Base-by-base conservation (phyloP, 2,329 filamentous ascomycete species). In the Pseudocercospora fuligena region DNA sequence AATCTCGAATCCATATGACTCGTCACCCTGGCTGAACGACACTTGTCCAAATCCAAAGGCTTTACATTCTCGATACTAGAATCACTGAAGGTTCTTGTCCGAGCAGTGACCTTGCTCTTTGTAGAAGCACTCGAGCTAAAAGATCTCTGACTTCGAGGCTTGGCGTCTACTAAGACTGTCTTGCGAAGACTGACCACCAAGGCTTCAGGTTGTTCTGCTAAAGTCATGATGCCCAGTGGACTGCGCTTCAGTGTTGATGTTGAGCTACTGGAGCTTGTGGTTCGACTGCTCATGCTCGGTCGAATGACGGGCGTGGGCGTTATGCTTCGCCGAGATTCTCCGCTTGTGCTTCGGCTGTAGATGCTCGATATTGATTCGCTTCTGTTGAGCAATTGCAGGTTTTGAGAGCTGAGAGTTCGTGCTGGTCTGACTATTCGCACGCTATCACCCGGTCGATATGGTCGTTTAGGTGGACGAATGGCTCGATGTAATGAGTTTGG, bases 271-370 rank as follows among this genome's bases (percentile, higher is more conserved):
- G 70, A 69, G 36, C 69, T 73, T 2, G 59, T 61, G 4, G 60
- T 72, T 6, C 69, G 21, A 12, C 31, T 64, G 54, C 61, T 66
- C 36, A 61, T 47, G 23, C 54, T 65, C n/a, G 31, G 25, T 1
- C 51, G 5, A 46, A 43, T 4, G 49, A 65, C 5, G 29, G 60
- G 8, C 36, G 23, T 16, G 27, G 7, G 53, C 27, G 11, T 19
- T 29, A 57, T 25, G 64, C 61, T 53, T 64, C 8, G 29, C 14
- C 58, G 62, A 8, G 60, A 59, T 57, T 73, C 71, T 11, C 74
- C 74, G 33, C 70, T 73, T 9, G 72, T 70, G 61, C 69, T 72
- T 29, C 73, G 70, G 51, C 75, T 76, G 67, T 76, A 76, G 8
- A 75, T 61, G 49, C 75, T 76, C 3, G 74, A 74, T 3, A 73